Conservation (phyloP, 306 rosid genomes). For the Cotoneaster glaucophyllus region DNA sequence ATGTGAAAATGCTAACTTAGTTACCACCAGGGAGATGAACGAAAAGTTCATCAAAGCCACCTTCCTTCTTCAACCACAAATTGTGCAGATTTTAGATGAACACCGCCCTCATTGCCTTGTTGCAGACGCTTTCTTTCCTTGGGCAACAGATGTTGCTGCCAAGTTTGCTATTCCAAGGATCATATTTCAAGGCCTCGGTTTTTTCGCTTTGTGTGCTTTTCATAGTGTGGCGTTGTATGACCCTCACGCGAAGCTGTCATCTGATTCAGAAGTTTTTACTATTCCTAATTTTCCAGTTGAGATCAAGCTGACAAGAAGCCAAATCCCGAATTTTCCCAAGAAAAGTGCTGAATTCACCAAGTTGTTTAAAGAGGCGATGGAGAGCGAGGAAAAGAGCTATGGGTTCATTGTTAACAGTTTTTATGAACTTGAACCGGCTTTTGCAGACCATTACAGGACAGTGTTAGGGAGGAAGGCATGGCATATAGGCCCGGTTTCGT, state of each 20-base stretch:
- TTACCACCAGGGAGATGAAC: too few species aligned
- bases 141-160: slow-evolving; percentile 4
- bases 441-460: slow-evolving; percentile 40
- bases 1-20: too few species aligned
- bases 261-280: too few species aligned
- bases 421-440: slow-evolving; percentile 40
- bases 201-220: background rate
- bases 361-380: background rate
- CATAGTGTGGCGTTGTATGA: too few species aligned
- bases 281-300: too few species aligned
- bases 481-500: slow-evolving; percentile 49
- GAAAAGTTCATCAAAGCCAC: too few species aligned
- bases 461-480: slow-evolving; percentile 44
- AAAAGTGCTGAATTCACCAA: too few species aligned
- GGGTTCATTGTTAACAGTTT: slow-evolving; percentile 51
- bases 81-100: background rate
- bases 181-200: slow-evolving; percentile 1
- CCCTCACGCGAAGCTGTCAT: too few species aligned
- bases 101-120: background rate
- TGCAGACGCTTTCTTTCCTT: background rate
- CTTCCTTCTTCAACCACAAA: background rate
- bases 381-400: slow-evolving; percentile 22
- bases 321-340: background rate
- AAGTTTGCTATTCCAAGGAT: slow-evolving; percentile 9
- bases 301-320: too few species aligned